phyloP scores from a whole-genome alignment of 1,284 basidiomycete genomes.

The Paramarasmius palmivorus region DNA sequence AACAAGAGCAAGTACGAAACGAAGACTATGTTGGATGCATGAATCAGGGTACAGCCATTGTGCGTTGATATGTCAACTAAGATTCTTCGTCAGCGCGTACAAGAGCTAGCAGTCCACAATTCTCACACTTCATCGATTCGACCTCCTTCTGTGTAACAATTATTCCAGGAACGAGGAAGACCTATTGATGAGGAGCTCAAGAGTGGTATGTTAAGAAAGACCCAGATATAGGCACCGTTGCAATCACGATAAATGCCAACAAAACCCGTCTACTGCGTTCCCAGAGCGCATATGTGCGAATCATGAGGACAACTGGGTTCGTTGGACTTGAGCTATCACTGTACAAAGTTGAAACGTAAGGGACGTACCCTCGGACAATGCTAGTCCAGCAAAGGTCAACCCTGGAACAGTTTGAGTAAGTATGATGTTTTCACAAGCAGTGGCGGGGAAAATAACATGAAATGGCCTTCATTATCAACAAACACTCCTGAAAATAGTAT shows the following conservation, averaged over 20 bases:
- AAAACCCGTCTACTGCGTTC: constrained; percentile 33
- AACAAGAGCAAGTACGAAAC: constrained; percentile 39
- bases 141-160: constrained; percentile 20
- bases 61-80: not conserved
- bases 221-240: constrained; percentile 20
- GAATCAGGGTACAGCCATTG: constrained; percentile 30
- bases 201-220: not conserved
- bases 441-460: too few relatives aligned
- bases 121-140: constrained; percentile 24
- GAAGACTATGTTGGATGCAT: constrained; percentile 36
- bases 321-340: not conserved
- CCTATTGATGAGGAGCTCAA: constrained; percentile 20
- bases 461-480: not conserved
- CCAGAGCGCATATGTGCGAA: constrained; percentile 47
- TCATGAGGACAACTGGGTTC: constrained; percentile 32
- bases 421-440: too few relatives aligned
- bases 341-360: not conserved
- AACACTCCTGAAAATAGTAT: too few relatives aligned
- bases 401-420: constrained; percentile 22
- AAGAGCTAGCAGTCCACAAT: constrained; percentile 9
- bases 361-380: constrained; percentile 36
- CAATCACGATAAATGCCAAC: constrained; percentile 26
- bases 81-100: constrained; percentile 3
- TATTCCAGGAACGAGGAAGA: constrained; percentile 31
- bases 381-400: constrained; percentile 36